Evolutionary conservation across 768 basidiomycete genomes (phyloP).

Genomic region (Epithele typhae): DNA sequence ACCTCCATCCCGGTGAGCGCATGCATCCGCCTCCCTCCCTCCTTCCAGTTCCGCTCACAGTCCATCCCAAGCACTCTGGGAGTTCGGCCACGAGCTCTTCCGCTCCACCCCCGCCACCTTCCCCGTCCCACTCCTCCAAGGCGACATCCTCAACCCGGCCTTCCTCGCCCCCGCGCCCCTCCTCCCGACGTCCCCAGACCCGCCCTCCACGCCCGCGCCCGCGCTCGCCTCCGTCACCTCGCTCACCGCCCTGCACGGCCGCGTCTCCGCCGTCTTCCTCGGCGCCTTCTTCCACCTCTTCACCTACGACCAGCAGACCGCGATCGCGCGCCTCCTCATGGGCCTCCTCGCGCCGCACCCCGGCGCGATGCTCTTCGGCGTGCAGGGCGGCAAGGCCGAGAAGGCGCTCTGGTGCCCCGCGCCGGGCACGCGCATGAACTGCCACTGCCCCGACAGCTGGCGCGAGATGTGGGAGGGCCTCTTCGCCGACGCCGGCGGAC

Average conservation of each 20-base stretch:
- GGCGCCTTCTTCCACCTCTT: constrained; percentile 47
- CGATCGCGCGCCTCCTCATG: constrained; percentile 30
- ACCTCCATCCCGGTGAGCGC: constrained; percentile 29
- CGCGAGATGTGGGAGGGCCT: constrained; percentile 33
- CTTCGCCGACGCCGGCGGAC: constrained; percentile 30
- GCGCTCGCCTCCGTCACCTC: constrained; percentile 31
- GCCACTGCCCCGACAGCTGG: constrained; percentile 36
- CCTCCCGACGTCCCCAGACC: constrained; percentile 11
- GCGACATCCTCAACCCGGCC: constrained; percentile 44
- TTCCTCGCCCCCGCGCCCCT: constrained; percentile 31
- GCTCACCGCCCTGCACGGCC: constrained; percentile 41
- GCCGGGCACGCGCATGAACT: constrained; percentile 23
- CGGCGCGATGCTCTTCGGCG: constrained; percentile 41
- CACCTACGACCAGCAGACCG: constrained; percentile 29
- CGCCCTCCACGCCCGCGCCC: constrained; percentile 13
- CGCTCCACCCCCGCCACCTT: constrained; percentile 44
- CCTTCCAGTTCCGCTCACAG: not conserved
- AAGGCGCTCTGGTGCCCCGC: constrained; percentile 22
- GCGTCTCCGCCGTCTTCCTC: constrained; percentile 43
- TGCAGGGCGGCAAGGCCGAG: constrained; percentile 29
- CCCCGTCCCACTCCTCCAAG: constrained; percentile 48
- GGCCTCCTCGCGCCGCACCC: constrained; percentile 16
- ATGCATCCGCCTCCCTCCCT: too few species aligned
- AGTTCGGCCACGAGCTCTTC: constrained; percentile 56
- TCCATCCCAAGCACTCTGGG: constrained; percentile 46